phyloP scores from a whole-genome alignment of 1,139 yeast species.

The Sugiyamaella pinicola region DNA sequence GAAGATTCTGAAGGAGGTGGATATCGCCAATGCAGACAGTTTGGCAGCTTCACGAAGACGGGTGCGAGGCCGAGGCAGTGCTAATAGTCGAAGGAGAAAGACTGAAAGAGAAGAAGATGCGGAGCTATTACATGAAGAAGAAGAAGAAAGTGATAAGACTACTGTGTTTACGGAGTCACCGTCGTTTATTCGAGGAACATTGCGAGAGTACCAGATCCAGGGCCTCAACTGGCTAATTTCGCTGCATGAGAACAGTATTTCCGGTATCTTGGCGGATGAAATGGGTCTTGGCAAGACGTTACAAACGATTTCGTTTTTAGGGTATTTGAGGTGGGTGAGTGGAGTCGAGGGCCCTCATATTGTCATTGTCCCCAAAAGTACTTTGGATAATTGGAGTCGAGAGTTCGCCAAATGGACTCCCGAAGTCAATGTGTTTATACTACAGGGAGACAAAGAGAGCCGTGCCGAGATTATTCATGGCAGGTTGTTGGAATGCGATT shows the following conservation, averaged over 20 bases:
- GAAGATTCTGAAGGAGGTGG: constrained; percentile 58
- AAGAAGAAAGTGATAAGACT: constrained; percentile 38
- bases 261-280: constrained; percentile 95
- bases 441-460: constrained; percentile 85
- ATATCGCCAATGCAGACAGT: constrained; percentile 42
- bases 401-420: constrained; percentile 96
- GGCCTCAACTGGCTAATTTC: constrained; percentile 92
- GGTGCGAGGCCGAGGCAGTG: constrained; percentile 28
- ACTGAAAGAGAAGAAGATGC: constrained; percentile 84
- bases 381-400: constrained; percentile 93
- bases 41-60: constrained; percentile 1
- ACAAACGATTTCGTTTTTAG: constrained; percentile 90
- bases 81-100: constrained; percentile 38
- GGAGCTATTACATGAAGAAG: constrained; percentile 81
- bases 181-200: constrained; percentile 49
- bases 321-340: constrained; percentile 77
- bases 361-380: constrained; percentile 91
- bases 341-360: constrained; percentile 86
- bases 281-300: constrained; percentile 98
- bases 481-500: constrained; percentile 66
- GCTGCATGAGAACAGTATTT: constrained; percentile 76
- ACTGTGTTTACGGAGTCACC: constrained; percentile 82
- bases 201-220: constrained; percentile 68
- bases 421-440: constrained; percentile 81
- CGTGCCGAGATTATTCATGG: constrained; percentile 63